These are phyloP conservation scores for Lithohypha guttulata DNA, from an alignment of 2,329 filamentous ascomycete species.

Conservation along the genomic window DNA sequence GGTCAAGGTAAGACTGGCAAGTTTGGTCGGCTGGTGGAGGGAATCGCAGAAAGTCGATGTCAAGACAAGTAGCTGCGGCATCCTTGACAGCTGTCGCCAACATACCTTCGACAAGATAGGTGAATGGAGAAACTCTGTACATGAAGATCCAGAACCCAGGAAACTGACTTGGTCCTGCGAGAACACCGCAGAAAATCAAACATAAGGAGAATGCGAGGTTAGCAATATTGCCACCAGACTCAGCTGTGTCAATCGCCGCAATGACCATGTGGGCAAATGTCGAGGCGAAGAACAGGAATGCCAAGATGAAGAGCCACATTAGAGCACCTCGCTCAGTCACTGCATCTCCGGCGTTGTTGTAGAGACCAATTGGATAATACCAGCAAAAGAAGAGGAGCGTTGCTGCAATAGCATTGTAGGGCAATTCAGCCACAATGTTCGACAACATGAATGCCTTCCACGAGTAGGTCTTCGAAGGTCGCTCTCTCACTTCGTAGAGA, in stretches of 20 bases:
- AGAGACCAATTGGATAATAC: constrained; percentile 53
- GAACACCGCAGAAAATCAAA: constrained; percentile 50
- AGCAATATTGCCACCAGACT: constrained; percentile 55
- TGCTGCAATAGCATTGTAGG: constrained; percentile 52
- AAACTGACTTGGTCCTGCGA: constrained; percentile 47
- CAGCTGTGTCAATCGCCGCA: constrained; percentile 56
- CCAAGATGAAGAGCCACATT: constrained; percentile 53
- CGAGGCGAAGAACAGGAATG: constrained; percentile 60
- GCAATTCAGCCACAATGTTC: constrained; percentile 62
- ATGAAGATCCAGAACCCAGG: constrained; percentile 71
- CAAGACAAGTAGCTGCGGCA: constrained; percentile 53
- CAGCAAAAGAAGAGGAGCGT: constrained; percentile 54
- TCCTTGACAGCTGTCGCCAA: constrained; percentile 60
- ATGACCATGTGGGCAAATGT: constrained; percentile 67
- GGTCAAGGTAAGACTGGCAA: constrained; percentile 48
- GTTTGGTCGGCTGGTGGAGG: constrained; percentile 47
- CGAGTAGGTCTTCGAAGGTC: constrained; percentile 59
- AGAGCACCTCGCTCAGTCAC: constrained; percentile 48
- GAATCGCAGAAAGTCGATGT: constrained; percentile 60
- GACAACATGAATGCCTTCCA: constrained; percentile 64
- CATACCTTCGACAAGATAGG: constrained; percentile 67
- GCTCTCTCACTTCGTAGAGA: constrained; percentile 50
- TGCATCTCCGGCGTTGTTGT: constrained; percentile 32
- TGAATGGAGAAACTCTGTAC: constrained; percentile 71
- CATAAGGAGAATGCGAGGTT: constrained; percentile 50